A percentile compares a stretch with the other conserved stretches of the same genome.
phyloP scores from a whole-genome alignment of 805 yeast genomes.

The Metschnikowia continentalis region DNA sequence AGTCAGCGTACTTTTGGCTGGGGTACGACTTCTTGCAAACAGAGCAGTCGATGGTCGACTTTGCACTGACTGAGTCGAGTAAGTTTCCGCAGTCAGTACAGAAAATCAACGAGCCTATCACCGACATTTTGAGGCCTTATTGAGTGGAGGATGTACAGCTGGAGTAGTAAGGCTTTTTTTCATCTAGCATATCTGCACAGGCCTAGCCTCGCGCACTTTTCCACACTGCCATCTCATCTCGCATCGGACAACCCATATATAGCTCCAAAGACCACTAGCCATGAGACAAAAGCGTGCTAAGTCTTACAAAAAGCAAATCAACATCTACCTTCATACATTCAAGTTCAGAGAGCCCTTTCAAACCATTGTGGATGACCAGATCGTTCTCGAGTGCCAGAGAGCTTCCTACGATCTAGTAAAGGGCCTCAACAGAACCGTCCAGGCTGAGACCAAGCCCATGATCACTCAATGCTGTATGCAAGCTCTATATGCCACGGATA shows the following conservation, averaged over 20 bases:
- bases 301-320: conserved; percentile 88
- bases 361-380: conserved; percentile 77
- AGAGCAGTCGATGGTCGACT: conserved; percentile 52
- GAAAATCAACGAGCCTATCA: conserved; percentile 90
- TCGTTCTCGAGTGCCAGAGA: conserved; percentile 60
- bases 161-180: conserved; percentile 4
- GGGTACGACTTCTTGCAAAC: conserved; percentile 43
- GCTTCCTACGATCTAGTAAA: conserved; percentile 76
- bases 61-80: conserved; percentile 60
- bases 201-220: conserved; percentile 2
- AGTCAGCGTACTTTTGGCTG: conserved; percentile 57
- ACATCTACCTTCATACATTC: conserved; percentile 77
- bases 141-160: neutral
- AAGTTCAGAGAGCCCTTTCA: conserved; percentile 94
- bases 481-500: conserved; percentile 65
- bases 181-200: neutral
- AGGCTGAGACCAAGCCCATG: conserved; percentile 82
- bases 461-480: conserved; percentile 95
- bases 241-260: neutral
- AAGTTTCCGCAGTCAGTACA: conserved; percentile 92
- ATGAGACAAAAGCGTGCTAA: conserved; percentile 98
- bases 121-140: conserved; percentile 60
- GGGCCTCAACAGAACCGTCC: conserved; percentile 76
- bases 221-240: conserved; percentile 5
- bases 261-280: neutral